Evolutionary conservation across 2,329 filamentous ascomycete species (phyloP).

Genomic region (Cyphellophora attinorum): DNA sequence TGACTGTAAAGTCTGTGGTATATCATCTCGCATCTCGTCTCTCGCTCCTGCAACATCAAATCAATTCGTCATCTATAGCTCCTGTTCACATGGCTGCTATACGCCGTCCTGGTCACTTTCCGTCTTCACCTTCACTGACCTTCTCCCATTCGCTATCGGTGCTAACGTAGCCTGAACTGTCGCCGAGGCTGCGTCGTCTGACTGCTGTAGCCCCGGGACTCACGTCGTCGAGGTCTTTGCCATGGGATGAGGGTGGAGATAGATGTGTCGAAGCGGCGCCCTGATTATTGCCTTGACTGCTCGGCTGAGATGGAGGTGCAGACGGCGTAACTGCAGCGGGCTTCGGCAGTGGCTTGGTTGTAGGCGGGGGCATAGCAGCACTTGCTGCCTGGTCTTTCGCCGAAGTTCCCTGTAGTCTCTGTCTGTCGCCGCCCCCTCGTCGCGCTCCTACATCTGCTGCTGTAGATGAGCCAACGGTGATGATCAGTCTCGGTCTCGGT

Average conservation of each 20-base stretch:
- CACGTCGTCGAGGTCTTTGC: constrained; percentile 2
- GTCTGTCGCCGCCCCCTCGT: background rate
- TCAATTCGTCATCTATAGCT: too few relatives aligned
- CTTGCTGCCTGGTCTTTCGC: too few relatives aligned
- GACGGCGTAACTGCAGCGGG: background rate
- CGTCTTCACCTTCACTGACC: constrained; percentile 52
- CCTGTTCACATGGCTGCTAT: too few relatives aligned
- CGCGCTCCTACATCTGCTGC: background rate
- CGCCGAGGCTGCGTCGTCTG: constrained; percentile 37
- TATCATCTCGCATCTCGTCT: background rate
- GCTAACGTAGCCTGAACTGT: constrained; percentile 51
- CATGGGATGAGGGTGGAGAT: constrained; percentile 1
- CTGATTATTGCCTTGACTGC: background rate
- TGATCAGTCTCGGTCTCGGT: constrained; percentile 32
- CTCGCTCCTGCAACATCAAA: too few relatives aligned
- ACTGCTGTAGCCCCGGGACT: too few relatives aligned
- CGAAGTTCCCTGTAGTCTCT: background rate
- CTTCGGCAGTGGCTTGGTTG: too few relatives aligned
- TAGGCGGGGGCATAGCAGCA: too few relatives aligned
- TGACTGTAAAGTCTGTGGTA: too few relatives aligned
- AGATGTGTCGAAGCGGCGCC: constrained; percentile 23
- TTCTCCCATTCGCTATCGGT: constrained; percentile 98
- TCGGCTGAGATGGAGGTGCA: background rate
- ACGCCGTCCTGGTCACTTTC: too few relatives aligned
- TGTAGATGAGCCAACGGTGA: background rate